A percentile compares a stretch with the other conserved stretches of the same genome.
Evolutionary conservation across 345 rosid species (phyloP).

Genomic region (Lumnitzera racemosa): DNA sequence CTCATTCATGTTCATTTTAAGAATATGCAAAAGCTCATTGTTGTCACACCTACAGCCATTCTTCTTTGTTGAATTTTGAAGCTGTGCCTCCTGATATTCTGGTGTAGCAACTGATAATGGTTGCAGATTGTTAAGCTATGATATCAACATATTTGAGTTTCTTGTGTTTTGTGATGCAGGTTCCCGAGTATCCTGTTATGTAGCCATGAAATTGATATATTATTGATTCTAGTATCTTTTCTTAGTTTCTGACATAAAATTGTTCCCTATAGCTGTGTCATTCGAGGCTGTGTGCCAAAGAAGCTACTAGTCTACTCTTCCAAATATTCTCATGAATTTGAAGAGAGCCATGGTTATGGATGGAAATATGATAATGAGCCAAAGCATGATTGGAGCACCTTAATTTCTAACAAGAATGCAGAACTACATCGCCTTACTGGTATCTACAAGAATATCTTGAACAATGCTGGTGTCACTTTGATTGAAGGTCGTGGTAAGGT

Average conservation of each 20-base stretch:
- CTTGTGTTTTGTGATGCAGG: no score
- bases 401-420: slow-evolving; percentile 90
- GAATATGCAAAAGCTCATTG: no score
- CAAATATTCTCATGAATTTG: slow-evolving; percentile 82
- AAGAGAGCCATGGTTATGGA: slow-evolving; percentile 88
- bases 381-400: slow-evolving; percentile 82
- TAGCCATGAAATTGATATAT: neutral
- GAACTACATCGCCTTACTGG: slow-evolving; percentile 86
- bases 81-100: no score
- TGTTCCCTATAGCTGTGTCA: slow-evolving; percentile 52
- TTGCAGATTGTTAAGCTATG: no score
- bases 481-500: slow-evolving; percentile 99
- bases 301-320: slow-evolving; percentile 84
- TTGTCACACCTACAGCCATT: no score
- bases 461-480: slow-evolving; percentile 62
- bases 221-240: neutral
- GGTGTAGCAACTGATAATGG: no score
- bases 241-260: slow-evolving; percentile 3
- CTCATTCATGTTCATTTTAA: no score
- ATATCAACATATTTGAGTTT: no score
- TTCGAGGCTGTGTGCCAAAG: slow-evolving; percentile 99
- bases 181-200: neutral
- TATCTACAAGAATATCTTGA: slow-evolving; percentile 70
- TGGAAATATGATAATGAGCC: slow-evolving; percentile 79
- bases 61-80: no score